Evolutionary conservation across 768 basidiomycete genomes (phyloP).

Genomic region (Russula dissimulans): DNA sequence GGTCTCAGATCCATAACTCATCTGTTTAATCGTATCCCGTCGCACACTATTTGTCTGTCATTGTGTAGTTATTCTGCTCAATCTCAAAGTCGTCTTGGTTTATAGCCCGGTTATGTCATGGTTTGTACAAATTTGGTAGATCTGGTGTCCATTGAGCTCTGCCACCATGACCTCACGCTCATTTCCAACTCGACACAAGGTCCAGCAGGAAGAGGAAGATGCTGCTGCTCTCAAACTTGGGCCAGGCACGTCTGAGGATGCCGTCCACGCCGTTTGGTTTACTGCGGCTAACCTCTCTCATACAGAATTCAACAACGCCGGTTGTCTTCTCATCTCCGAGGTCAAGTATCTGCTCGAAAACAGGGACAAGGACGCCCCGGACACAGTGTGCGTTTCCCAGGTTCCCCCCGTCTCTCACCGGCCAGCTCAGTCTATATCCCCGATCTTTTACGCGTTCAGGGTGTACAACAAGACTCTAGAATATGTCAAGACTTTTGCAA

Average conservation of each 20-base stretch:
- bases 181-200: conserved; percentile 53
- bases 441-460: conserved; percentile 29
- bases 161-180: conserved; percentile 40
- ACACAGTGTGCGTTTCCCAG: conserved; percentile 56
- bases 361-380: conserved; percentile 79
- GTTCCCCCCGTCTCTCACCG: neutral
- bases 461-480: conserved; percentile 91
- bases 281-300: neutral
- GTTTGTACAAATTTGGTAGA: conserved; percentile 1
- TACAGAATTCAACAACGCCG: conserved; percentile 84
- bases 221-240: conserved; percentile 79
- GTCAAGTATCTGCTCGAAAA: conserved; percentile 87
- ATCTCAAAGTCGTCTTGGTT: conserved; percentile 21
- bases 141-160: neutral
- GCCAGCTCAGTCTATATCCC: no score
- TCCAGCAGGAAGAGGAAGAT: conserved; percentile 71
- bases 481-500: conserved; percentile 85
- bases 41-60: conserved; percentile 59
- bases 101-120: neutral
- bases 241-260: conserved; percentile 37
- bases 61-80: conserved; percentile 58
- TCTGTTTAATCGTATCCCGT: conserved; percentile 56
- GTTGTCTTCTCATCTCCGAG: conserved; percentile 85
- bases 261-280: neutral
- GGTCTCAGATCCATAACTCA: conserved; percentile 28